A percentile compares a stretch with the other conserved stretches of the same genome.
These are phyloP conservation scores for Pseudogymnoascus sp. DNA, from an alignment of 2,329 filamentous ascomycete species.

Conservation along the genomic window DNA sequence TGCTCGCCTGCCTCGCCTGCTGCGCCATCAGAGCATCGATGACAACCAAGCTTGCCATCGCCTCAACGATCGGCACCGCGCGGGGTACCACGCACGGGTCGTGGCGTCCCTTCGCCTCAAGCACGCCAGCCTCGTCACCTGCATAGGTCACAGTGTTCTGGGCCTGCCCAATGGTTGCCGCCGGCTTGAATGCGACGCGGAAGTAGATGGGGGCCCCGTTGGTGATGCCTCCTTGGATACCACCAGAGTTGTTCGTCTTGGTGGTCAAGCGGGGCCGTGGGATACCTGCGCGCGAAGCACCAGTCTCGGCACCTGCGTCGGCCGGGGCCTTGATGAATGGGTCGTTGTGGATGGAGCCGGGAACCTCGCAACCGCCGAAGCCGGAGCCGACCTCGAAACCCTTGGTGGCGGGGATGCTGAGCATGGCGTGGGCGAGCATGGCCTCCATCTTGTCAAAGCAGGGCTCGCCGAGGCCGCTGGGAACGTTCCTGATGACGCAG, in stretches of 20 bases:
- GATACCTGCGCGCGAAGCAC: conserved; percentile 37
- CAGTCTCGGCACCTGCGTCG: conserved; percentile 37
- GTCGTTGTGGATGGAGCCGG: conserved; percentile 89
- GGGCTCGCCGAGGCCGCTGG: conserved; percentile 82
- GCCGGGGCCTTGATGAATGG: conserved; percentile 57
- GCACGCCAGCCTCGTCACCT: conserved; percentile 57
- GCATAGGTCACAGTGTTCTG: conserved; percentile 79
- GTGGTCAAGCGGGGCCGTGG: conserved; percentile 62
- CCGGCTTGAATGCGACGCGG: conserved; percentile 87
- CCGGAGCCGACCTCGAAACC: conserved; percentile 94
- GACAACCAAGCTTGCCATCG: conserved; percentile 80
- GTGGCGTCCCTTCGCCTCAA: conserved; percentile 89
- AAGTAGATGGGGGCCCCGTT: conserved; percentile 95
- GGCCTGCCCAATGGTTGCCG: conserved; percentile 84
- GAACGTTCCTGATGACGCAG: conserved; percentile 82
- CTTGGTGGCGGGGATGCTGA: conserved; percentile 90
- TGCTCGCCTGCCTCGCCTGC: conserved; percentile 49
- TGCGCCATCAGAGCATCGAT: conserved; percentile 85
- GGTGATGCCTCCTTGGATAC: conserved; percentile 90
- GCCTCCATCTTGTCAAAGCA: conserved; percentile 96
- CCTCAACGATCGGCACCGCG: conserved; percentile 81
- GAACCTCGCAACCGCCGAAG: conserved; percentile 77
- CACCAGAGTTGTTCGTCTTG: conserved; percentile 90
- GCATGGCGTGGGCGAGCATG: conserved; percentile 83
- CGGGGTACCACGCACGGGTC: conserved; percentile 89